Base-by-base conservation (phyloP, 1,284 basidiomycete species). In the Trametes sp. region DNA sequence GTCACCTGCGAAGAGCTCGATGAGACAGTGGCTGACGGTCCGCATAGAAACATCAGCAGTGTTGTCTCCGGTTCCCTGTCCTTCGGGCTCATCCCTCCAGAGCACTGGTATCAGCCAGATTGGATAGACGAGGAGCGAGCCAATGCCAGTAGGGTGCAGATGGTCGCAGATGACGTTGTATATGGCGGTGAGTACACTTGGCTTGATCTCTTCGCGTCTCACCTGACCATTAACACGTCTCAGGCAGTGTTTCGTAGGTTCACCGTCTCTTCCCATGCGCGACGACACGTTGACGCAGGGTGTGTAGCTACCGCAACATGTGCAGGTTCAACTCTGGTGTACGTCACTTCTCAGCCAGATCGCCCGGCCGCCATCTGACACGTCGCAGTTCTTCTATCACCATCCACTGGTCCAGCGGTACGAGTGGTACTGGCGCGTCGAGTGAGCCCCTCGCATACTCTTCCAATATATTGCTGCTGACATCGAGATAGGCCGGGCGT, bases 41-140 rank as follows among this genome's bases (percentile, higher is more conserved):
- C 19, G 24, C 7, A 11, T 56, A 85, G 84, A n/a, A 80, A 80
- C 0, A 70, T 84, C 3, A 74, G 75, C 9, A 76, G 77, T 23
- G 60, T 83, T 16, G 78, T 76, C 0, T 67, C 72, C 1, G 75
- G 81, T 6, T 70, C 74, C 19, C 73, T 82, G 3, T 73, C 81
- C 44, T 86, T 83, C 61, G 83, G 80, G 0, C 65, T 77, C 10
- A 81, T 87, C 19, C 54, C 54, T 0, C 16, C 41, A 5, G 87
- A 93, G 3, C 82, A 96, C 67, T 98, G 96, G 96, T 80, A 84
- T 66, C 95, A 97, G 73, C 95, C 96, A 1, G 80, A 84, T 35
- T 94, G 86, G 84, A 93, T 95, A 66, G 88, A 94, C 70, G 93
- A 96, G 77, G 82, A 82, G 4, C 88, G 84, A 70, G 96, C 96